Conservation (phyloP, 352 stramenopile species). For the Globisporangium abappressorium region DNA sequence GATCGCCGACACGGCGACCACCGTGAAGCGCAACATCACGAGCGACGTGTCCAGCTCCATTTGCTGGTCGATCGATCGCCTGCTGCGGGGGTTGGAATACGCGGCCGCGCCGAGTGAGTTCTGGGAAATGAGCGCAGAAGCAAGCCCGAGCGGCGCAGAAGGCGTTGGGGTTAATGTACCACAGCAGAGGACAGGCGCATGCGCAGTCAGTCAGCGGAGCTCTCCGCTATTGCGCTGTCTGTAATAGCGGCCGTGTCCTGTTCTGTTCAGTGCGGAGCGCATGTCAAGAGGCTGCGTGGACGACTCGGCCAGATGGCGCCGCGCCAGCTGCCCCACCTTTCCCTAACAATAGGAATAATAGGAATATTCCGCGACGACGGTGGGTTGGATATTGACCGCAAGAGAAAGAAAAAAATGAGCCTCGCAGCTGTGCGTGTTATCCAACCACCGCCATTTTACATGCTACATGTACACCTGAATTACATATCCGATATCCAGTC, state of each 20-base stretch:
- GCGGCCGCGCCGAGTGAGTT: neutral
- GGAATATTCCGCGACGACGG: neutral
- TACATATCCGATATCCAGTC: neutral
- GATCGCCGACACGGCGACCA: constrained; percentile 31
- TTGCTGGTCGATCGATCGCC: neutral
- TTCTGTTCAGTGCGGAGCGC: constrained; percentile 5
- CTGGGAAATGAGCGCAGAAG: neutral
- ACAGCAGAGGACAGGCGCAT: constrained; percentile 3
- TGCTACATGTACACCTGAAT: neutral
- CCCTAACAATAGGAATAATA: neutral
- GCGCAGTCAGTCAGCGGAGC: neutral
- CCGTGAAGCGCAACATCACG: constrained; percentile 30
- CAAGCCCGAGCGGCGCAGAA: no score
- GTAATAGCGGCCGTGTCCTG: neutral
- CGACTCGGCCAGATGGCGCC: constrained; percentile 5
- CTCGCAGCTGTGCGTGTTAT: neutral
- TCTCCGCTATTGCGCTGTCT: neutral
- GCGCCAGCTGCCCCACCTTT: constrained; percentile 14
- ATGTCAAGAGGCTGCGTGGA: constrained; percentile 2
- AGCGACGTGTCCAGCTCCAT: constrained; percentile 3
- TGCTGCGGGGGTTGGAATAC: neutral
- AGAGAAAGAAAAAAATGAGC: neutral
- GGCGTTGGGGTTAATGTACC: neutral
- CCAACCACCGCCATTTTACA: neutral
- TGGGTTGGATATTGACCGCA: neutral